Percentiles rank a stretch among this genome's conserved stretches.
Evolutionary conservation across 495 filamentous ascomycete species (phyloP).

Genomic region (Tetracladium setigerum): DNA sequence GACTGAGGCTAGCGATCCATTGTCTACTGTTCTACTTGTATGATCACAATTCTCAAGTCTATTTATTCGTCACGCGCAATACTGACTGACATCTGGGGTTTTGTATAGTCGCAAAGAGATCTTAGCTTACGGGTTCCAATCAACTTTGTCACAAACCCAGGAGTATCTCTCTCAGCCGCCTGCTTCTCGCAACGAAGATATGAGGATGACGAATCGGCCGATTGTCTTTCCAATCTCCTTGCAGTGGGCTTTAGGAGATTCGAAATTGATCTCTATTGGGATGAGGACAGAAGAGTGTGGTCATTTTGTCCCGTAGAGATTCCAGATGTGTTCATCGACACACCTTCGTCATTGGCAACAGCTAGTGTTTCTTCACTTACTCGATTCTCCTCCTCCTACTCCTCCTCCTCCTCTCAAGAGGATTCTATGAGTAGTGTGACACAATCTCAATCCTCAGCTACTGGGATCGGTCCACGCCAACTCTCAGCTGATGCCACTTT

Average conservation of each 20-base stretch:
- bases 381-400: background rate
- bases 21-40: slow-evolving; percentile 15
- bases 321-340: slow-evolving; percentile 3
- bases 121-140: slow-evolving; percentile 50
- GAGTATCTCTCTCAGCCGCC: slow-evolving; percentile 44
- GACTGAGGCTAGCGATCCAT: slow-evolving; percentile 5
- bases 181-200: slow-evolving; percentile 50
- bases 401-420: background rate
- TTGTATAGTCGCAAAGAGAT: slow-evolving; percentile 53
- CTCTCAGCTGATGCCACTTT: slow-evolving; percentile 16
- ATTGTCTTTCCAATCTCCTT: slow-evolving; percentile 56
- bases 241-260: slow-evolving; percentile 50
- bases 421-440: no score
- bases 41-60: background rate
- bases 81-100: background rate
- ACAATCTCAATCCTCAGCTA: no score
- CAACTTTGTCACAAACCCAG: slow-evolving; percentile 51
- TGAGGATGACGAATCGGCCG: slow-evolving; percentile 33
- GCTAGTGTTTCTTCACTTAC: slow-evolving; percentile 20
- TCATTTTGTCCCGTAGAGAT: slow-evolving; percentile 48
- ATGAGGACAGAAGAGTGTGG: slow-evolving; percentile 40
- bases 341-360: slow-evolving; percentile 19
- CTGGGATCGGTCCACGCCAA: no score
- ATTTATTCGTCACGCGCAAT: background rate
- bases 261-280: slow-evolving; percentile 60